Percentiles rank a stretch among this genome's conserved stretches.
Evolutionary conservation across 1,139 yeast species (phyloP).

Genomic region (Geotrichum klebahnii): DNA sequence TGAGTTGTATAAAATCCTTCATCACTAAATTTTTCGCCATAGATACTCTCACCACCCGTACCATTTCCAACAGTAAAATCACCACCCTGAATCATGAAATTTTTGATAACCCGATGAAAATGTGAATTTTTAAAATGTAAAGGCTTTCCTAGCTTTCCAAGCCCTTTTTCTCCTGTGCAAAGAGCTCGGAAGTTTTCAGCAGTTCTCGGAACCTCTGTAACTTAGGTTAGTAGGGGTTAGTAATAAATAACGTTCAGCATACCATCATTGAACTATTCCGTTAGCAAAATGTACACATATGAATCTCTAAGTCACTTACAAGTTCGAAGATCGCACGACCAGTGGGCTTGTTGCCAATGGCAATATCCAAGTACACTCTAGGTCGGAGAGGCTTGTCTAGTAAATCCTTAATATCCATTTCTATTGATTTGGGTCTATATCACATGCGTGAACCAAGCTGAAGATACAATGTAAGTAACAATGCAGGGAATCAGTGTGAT

Average conservation of each 20-base stretch:
- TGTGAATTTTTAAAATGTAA: constrained; percentile 70
- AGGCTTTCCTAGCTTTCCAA: constrained; percentile 58
- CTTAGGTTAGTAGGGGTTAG: neutral
- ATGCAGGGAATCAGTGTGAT: no score
- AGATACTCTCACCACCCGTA: constrained; percentile 91
- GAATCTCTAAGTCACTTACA: constrained; percentile 20
- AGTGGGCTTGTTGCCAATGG: constrained; percentile 58
- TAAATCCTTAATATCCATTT: constrained; percentile 23
- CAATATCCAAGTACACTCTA: constrained; percentile 69
- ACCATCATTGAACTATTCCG: constrained; percentile 2
- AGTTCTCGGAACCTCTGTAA: constrained; percentile 67
- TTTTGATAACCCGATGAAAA: constrained; percentile 87
- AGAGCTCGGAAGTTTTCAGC: constrained; percentile 89
- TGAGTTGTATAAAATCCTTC: constrained; percentile 69
- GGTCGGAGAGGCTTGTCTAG: constrained; percentile 35
- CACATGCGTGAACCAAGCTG: neutral
- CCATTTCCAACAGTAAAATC: constrained; percentile 89
- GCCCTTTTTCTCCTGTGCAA: constrained; percentile 86
- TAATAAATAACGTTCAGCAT: neutral
- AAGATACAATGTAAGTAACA: no score
- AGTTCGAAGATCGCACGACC: constrained; percentile 78
- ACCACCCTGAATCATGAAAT: constrained; percentile 94
- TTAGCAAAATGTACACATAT: neutral
- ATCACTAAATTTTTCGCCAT: constrained; percentile 93
- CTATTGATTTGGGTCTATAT: no score